phyloP scores from a whole-genome alignment of 768 basidiomycete species.

The Amanita molliuscula region DNA sequence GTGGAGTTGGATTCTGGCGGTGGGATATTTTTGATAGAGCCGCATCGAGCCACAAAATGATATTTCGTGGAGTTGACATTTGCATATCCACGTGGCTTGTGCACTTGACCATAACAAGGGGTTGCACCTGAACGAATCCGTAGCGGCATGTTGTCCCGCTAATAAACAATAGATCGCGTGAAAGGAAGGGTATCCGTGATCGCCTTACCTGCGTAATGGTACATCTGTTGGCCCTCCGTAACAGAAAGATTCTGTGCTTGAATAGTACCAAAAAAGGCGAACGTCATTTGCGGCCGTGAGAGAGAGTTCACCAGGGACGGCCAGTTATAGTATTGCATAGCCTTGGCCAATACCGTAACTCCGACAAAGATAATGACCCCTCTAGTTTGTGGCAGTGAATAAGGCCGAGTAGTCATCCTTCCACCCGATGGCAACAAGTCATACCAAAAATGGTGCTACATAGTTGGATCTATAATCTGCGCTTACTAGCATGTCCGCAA shows the following conservation, averaged over 20 bases:
- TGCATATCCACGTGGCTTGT: too few species aligned
- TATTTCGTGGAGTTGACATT: too few species aligned
- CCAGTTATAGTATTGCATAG: slow-evolving; percentile 56
- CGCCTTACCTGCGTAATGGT: slow-evolving; percentile 62
- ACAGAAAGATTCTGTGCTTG: slow-evolving; percentile 52
- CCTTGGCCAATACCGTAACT: slow-evolving; percentile 51
- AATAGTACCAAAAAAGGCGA: slow-evolving; percentile 64
- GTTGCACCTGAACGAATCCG: slow-evolving; percentile 34
- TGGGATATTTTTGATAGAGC: too few species aligned
- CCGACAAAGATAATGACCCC: slow-evolving; percentile 62
- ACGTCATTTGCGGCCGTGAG: slow-evolving; percentile 1
- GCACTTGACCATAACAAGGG: too few species aligned
- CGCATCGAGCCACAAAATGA: too few species aligned
- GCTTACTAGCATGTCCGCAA: not conserved
- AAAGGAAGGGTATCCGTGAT: slow-evolving; percentile 49
- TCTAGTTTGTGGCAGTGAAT: slow-evolving; percentile 27
- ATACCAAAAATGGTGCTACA: not conserved
- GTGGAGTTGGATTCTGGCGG: too few species aligned
- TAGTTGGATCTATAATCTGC: not conserved
- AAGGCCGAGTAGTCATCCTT: slow-evolving; percentile 54
- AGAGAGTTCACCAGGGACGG: slow-evolving; percentile 35
- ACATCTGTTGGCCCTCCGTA: slow-evolving; percentile 58
- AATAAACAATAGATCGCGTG: slow-evolving; percentile 33
- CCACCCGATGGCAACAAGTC: slow-evolving; percentile 37
- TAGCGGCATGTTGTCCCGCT: slow-evolving; percentile 72